phyloP scores from a whole-genome alignment of 306 rosid genomes.

The Rosa rugosa region DNA sequence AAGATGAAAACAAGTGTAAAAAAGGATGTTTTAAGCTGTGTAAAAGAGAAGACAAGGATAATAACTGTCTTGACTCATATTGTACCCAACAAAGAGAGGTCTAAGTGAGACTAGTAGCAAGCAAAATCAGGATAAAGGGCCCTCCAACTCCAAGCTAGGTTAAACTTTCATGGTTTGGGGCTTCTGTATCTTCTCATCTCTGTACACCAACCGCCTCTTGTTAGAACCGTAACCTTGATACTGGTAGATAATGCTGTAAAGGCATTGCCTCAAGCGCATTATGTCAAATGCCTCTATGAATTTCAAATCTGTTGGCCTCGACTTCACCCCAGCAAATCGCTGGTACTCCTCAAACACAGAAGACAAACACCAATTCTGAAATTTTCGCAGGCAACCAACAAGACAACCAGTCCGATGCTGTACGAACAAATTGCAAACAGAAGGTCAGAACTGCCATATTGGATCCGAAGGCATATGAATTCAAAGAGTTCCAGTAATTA shows the following conservation, averaged over 20 bases:
- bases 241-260: conserved; percentile 86
- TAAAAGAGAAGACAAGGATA: conserved; percentile 11
- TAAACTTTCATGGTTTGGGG: conserved; percentile 58
- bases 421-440: not conserved
- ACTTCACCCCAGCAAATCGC: conserved; percentile 71
- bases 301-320: conserved; percentile 61
- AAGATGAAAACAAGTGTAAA: not conserved
- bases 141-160: conserved; percentile 18
- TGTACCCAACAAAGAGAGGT: conserved; percentile 14
- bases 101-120: not conserved
- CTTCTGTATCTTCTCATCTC: conserved; percentile 71
- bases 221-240: conserved; percentile 84
- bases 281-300: conserved; percentile 70
- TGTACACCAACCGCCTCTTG: conserved; percentile 71
- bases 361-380: conserved; percentile 91
- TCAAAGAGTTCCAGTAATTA: not conserved
- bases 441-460: not conserved
- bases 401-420: conserved; percentile 96
- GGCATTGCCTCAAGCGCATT: conserved; percentile 68
- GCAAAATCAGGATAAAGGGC: not conserved
- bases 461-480: not conserved
- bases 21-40: conserved; percentile 12
- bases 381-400: conserved; percentile 86
- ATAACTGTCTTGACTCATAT: conserved; percentile 1
- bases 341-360: conserved; percentile 86